phyloP scores from a whole-genome alignment of 805 yeast species.

The Hanseniaspora taiwanica region DNA sequence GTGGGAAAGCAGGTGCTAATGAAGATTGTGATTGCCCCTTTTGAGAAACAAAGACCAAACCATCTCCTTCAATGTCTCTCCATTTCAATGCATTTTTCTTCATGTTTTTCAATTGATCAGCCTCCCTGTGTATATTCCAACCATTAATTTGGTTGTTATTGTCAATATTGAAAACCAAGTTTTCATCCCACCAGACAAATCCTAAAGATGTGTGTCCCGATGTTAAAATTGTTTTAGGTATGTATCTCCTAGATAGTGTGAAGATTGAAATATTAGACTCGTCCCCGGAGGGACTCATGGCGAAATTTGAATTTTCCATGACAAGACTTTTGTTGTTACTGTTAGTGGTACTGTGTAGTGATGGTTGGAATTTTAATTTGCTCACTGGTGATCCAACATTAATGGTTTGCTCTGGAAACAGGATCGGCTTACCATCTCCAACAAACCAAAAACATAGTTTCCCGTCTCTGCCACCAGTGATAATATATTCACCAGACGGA shows the following conservation, averaged over 20 bases:
- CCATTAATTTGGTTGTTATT: constrained; percentile 21
- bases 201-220: constrained; percentile 21
- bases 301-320: constrained; percentile 50
- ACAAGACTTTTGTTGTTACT: constrained; percentile 3
- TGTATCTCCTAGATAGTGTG: constrained; percentile 53
- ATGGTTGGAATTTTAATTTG: constrained; percentile 28
- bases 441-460: constrained; percentile 24
- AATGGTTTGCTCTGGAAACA: constrained; percentile 55
- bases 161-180: constrained; percentile 22
- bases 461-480: constrained; percentile 89
- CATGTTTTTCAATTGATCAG: constrained; percentile 20
- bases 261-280: constrained; percentile 57
- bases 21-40: no score
- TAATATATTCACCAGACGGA: constrained; percentile 65
- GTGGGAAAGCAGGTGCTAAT: no score
- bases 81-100: constrained; percentile 17
- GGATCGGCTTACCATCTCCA: constrained; percentile 13
- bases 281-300: constrained; percentile 59
- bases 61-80: constrained; percentile 26
- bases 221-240: constrained; percentile 42
- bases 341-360: constrained; percentile 6
- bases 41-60: constrained; percentile 14
- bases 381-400: constrained; percentile 68
- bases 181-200: constrained; percentile 24
- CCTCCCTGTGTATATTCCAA: constrained; percentile 21